Conservation (phyloP, 768 basidiomycete genomes). For the Agaricus subrufescens region DNA sequence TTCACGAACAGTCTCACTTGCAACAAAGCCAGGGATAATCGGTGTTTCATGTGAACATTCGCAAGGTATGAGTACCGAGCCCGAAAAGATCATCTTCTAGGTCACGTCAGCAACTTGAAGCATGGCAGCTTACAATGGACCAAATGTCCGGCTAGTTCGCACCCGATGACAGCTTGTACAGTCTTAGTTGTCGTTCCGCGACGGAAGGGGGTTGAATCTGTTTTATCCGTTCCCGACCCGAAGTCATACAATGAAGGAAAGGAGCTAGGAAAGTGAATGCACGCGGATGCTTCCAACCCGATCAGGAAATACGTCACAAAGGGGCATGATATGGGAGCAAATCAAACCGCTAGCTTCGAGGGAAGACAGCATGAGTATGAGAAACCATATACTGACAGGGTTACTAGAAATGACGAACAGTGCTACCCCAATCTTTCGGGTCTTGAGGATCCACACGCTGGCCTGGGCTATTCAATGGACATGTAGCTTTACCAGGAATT, state of each 20-base stretch:
- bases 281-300: not conserved
- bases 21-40: not conserved
- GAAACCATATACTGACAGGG: conserved; percentile 4
- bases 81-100: not conserved
- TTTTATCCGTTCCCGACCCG: not conserved
- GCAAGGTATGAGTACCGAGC: not conserved
- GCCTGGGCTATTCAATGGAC: no score
- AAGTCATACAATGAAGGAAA: not conserved
- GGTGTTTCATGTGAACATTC: conserved; percentile 9
- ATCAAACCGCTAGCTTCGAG: not conserved
- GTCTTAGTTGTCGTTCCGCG: not conserved
- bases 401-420: not conserved
- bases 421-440: not conserved
- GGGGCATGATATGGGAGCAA: not conserved
- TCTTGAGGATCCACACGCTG: no score
- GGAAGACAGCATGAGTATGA: conserved; percentile 4
- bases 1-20: conserved; percentile 3
- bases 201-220: not conserved
- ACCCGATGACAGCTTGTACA: not conserved
- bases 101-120: conserved; percentile 1
- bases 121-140: not conserved
- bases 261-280: not conserved
- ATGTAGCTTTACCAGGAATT: no score
- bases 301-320: not conserved
- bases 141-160: conserved; percentile 2